A percentile compares a stretch with the other conserved stretches of the same genome.
These are phyloP conservation scores for Eucalyptus victrix DNA, from an alignment of 345 rosid species.

Conservation along the genomic window DNA sequence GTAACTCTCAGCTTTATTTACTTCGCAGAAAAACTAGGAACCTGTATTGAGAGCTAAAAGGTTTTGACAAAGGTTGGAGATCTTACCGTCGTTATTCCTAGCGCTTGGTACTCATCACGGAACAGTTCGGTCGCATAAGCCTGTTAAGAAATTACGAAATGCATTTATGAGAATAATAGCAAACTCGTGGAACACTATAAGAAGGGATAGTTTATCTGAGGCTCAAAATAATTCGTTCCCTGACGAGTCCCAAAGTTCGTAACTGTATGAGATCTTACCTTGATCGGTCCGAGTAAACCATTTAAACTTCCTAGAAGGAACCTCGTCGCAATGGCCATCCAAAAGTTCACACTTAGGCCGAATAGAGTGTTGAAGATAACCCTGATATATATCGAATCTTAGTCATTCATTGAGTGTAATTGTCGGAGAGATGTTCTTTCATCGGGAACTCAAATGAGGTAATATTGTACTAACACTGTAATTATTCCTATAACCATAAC, in stretches of 20 bases:
- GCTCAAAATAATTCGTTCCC: background rate
- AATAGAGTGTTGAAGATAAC: constrained; percentile 77
- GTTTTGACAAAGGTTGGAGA: background rate
- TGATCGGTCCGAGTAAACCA: constrained; percentile 82
- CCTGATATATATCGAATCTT: constrained; percentile 24
- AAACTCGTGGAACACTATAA: background rate
- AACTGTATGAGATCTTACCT: constrained; percentile 16
- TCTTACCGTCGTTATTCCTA: constrained; percentile 79
- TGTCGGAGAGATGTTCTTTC: background rate
- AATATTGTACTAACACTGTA: constrained; percentile 50
- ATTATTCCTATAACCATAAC: constrained; percentile 53
- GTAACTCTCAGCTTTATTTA: background rate
- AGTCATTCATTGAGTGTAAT: background rate
- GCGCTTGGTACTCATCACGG: constrained; percentile 65
- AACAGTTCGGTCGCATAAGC: constrained; percentile 77
- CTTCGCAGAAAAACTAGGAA: background rate
- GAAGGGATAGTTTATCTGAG: background rate
- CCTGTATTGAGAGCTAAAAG: background rate
- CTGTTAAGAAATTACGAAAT: constrained; percentile 12
- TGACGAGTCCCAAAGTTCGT: background rate
- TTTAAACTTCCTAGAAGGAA: constrained; percentile 78
- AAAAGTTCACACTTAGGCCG: constrained; percentile 75
- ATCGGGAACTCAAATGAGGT: background rate
- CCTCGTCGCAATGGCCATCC: constrained; percentile 85
- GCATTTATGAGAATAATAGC: background rate